phyloP scores from a whole-genome alignment of 257 asterid species.

The Misopates orontium region DNA sequence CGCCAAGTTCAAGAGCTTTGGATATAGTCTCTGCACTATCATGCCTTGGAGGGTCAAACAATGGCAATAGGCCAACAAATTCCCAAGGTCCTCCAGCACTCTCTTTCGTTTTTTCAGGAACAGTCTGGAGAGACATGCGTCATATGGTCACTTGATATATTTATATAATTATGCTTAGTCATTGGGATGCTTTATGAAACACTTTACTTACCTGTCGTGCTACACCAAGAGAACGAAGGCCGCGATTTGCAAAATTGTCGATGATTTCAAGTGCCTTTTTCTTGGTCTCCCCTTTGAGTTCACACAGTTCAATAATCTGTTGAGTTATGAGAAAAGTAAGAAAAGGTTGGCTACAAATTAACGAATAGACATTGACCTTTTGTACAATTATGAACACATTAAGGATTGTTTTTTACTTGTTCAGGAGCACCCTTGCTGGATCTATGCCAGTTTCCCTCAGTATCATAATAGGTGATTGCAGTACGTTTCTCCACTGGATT shows the following conservation, averaged over 20 bases:
- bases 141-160: neutral
- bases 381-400: neutral
- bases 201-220: slow-evolving; percentile 55
- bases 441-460: slow-evolving; percentile 69
- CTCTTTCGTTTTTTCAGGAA: slow-evolving; percentile 67
- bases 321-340: neutral
- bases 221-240: slow-evolving; percentile 86
- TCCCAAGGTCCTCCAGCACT: slow-evolving; percentile 76
- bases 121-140: slow-evolving; percentile 38
- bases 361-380: neutral
- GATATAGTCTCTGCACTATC: slow-evolving; percentile 88
- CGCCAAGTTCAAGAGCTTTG: slow-evolving; percentile 88
- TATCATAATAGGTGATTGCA: slow-evolving; percentile 71
- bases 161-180: neutral
- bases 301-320: slow-evolving; percentile 80
- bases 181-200: neutral
- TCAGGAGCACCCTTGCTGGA: slow-evolving; percentile 96
- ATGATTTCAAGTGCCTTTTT: slow-evolving; percentile 64
- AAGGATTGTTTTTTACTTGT: slow-evolving; percentile 45
- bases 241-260: slow-evolving; percentile 80
- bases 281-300: slow-evolving; percentile 51
- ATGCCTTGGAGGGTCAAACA: slow-evolving; percentile 94
- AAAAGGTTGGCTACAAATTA: neutral
- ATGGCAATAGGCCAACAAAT: slow-evolving; percentile 76
- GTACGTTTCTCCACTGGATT: slow-evolving; percentile 90